phyloP scores from a whole-genome alignment of 768 basidiomycete species.

The Cystobasidium onofrii region DNA sequence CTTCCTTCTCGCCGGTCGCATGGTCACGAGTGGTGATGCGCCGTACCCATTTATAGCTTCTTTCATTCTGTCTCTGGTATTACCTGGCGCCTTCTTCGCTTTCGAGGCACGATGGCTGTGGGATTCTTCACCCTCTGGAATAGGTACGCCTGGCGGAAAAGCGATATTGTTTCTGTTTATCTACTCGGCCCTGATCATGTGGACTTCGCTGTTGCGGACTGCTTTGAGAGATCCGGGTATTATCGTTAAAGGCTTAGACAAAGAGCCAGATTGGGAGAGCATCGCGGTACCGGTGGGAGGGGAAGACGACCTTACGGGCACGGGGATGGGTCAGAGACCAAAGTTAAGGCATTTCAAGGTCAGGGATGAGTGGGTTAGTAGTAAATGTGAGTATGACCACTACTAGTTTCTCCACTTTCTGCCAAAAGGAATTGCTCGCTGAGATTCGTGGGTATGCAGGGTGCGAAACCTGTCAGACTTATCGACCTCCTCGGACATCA shows the following conservation, averaged over 20 bases:
- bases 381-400: conserved; percentile 36
- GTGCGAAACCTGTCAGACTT: conserved; percentile 82
- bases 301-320: conserved; percentile 31
- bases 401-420: not conserved
- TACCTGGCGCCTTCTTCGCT: conserved; percentile 75
- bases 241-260: conserved; percentile 21
- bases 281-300: conserved; percentile 24
- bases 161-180: conserved; percentile 52
- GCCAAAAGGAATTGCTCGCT: not conserved
- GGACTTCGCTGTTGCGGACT: conserved; percentile 63
- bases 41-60: conserved; percentile 69
- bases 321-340: conserved; percentile 30
- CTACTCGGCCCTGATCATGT: conserved; percentile 57
- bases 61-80: conserved; percentile 56
- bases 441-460: conserved; percentile 44
- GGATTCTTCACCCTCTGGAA: conserved; percentile 49
- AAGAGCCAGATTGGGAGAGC: conserved; percentile 31
- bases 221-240: conserved; percentile 50
- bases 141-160: conserved; percentile 45
- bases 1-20: conserved; percentile 64
- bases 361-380: conserved; percentile 30
- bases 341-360: conserved; percentile 22
- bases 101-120: conserved; percentile 87
- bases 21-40: conserved; percentile 78
- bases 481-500: conserved; percentile 85